Base-by-base conservation (phyloP, 306 rosid genomes). In the Inga laurina region DNA sequence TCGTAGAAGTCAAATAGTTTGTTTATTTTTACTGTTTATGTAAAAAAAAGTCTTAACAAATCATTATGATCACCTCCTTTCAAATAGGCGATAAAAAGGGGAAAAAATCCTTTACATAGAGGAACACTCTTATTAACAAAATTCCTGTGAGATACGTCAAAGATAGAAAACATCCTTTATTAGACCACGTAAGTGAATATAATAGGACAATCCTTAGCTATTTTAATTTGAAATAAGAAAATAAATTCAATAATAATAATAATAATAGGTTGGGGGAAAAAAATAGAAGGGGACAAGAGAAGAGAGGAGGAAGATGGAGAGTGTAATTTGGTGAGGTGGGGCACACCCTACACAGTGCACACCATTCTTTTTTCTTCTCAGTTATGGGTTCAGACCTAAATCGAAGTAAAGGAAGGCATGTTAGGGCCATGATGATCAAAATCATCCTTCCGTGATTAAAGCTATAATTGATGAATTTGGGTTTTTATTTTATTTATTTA, bases 381-480 rank as follows among this genome's bases (percentile, higher is more conserved):
- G 8, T 4, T 8, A 7, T 35, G 75, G 45, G 57, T 77, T 87
- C 70, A 59, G 68, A 77, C 84, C 65, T 45, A 85, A 64, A 84
- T 77, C 75, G 78, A 74, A 75, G 78, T 44, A 18, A 24, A n/a
- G 3, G 8, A 0, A 56, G 75, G 83, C 86, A 81, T 24, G 81
- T 84, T 82, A 74, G 45, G 71, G 71, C 75, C 73, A 82, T 88
- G 85, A 87, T 88, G 75, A 74, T 86, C 90, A 82, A 43, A 81
- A 83, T 85, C 86, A 82, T 81, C 81, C 64, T 45, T 74, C 85
- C 90, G 81, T 70, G 87, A 88, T 81, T 86, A 68, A 82, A 87
- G 87, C 90, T 37, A 61, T 74, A 80, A 74, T 46, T 62, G 57
- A 59, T 61, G 16, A n/a, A 4, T 21, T 6, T 54, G 7, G 5